Evolutionary conservation across 202 grass and related monocot genomes (phyloP), one percentile per base, ranked within the genome.

Genomic region (Zoysia matrella): DNA sequence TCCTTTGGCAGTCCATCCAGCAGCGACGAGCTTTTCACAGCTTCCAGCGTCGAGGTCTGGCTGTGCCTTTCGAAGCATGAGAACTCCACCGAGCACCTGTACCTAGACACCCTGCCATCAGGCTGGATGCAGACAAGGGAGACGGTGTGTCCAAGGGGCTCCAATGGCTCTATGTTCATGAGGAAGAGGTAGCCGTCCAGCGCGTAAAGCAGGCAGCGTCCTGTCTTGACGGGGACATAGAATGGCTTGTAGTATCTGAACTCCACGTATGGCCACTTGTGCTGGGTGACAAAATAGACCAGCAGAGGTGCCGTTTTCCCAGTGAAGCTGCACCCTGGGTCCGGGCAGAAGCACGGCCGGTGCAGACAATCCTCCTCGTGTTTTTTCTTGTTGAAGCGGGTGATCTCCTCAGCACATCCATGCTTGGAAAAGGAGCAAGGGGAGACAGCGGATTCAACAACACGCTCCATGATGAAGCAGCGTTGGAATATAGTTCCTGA

Each of bases 381-480:
- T 43, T 9, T 47, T 72, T 71, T 47, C 49, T 57, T 85, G 60
- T 72, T 54, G 83, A 79, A 65, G 75, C 47, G 72, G 49, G 22
- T 8, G 58, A 73, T 40, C 75, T 65, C 54, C 56, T 72, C 52
- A 12, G 22, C 54, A 60, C 83, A 85, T 41, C 83, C 83, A 4
- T 79, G 12, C 18, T 57, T 15, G 0, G 75, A 76, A 7, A 79
- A 79, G 49, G 58, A 47, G 52, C 83, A 79, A 48, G 83, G 58
- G 44, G 71, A 74, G 47, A 57, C 12, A 55, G 66, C 6, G 12
- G 83, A 79, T 50, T 85, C 50, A 1, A 85, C 68, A 1, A 85
- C 2, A 1, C 13, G 67, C 42, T 85, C 83, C 68, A 85, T 85
- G 48, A 76, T 69, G 10, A 56, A 79, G 68, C 82, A 78, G 40